Evolutionary conservation across 306 rosid species (phyloP).

Genomic region (Hippophae gyantsensis): DNA sequence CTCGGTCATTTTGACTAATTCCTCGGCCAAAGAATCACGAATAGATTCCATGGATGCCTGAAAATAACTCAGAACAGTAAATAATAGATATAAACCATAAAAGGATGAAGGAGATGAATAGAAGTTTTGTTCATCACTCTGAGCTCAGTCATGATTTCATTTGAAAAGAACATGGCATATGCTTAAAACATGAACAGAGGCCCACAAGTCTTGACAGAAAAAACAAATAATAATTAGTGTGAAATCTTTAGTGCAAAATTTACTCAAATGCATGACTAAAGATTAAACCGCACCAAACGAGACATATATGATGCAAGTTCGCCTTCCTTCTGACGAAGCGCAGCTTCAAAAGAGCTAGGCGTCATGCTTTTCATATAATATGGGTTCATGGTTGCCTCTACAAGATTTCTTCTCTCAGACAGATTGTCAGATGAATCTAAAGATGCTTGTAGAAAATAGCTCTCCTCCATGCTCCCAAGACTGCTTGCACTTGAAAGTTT

Average conservation of each 20-base stretch:
- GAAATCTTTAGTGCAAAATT: background rate
- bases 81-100: conserved; percentile 4
- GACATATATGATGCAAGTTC: conserved; percentile 97
- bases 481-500: conserved; percentile 82
- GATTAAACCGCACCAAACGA: conserved; percentile 61
- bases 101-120: conserved; percentile 13
- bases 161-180: background rate
- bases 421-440: conserved; percentile 69
- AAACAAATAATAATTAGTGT: conserved; percentile 1
- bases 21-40: conserved; percentile 97
- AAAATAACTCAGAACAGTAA: conserved; percentile 15
- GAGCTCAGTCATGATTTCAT: background rate
- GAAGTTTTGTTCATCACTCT: conserved; percentile 3
- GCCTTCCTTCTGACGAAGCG: conserved; percentile 98
- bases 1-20: conserved; percentile 88
- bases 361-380: conserved; percentile 95
- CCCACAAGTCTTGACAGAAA: conserved; percentile 5
- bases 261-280: conserved; percentile 8
- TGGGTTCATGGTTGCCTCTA: conserved; percentile 69
- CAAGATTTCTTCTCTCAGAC: conserved; percentile 63
- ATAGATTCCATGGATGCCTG: conserved; percentile 93
- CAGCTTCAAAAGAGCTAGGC: conserved; percentile 84
- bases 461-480: conserved; percentile 91
- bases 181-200: conserved; percentile 9
- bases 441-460: conserved; percentile 94